Base-by-base conservation (phyloP, 2,329 filamentous ascomycete genomes). In the Fusarium sp. region DNA sequence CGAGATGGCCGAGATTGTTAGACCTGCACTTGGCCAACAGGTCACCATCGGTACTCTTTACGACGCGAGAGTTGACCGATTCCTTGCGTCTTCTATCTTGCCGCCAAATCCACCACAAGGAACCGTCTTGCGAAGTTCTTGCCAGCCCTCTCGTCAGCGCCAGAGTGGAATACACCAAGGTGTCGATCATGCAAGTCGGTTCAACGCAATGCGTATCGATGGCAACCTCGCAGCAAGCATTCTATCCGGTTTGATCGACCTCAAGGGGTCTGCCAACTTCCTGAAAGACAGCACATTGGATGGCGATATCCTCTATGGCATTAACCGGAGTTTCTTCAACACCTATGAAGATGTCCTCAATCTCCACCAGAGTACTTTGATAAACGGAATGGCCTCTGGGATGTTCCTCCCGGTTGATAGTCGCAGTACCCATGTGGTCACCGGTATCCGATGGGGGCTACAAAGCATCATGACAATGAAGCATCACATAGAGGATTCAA, bases 31-130 rank as follows among this genome's bases (percentile, higher is more conserved):
- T 25, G 52, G 65, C 7, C 62, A 69, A 8, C 12, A 52, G 19
- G 71, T 68, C 3, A 10, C 60, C 1, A 60, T 75, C 2, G 69
- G 73, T 3, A 68, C 73, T 1, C 23, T 75, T 33, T 75, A 75
- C n/a, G 60, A 76, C 18, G 64, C 65, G 7, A 63, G 31, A 7
- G 29, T 48, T 16, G 73, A 71, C 12, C 31, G 38, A 7, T 75
- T 75, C 6, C 60, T 76, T 11, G 10, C 45, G 0, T 52, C 41
- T 2, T 73, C 71, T 2, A 21, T 72, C 14, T 19, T 74, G 4
- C 52, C 46, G 19, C 12, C 27, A 3, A 31, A 18, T 3, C 16
- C 11, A 0, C 51, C 49, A 1, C 19, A 16, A 14, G 49, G 31
- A 7, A 11, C 10, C 2, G 14, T 61, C 10, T 44, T 42, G 8